Evolutionary conservation across 768 basidiomycete genomes (phyloP), one percentile per base, ranked within the genome.

Genomic region (Xerocomellus intermedius): DNA sequence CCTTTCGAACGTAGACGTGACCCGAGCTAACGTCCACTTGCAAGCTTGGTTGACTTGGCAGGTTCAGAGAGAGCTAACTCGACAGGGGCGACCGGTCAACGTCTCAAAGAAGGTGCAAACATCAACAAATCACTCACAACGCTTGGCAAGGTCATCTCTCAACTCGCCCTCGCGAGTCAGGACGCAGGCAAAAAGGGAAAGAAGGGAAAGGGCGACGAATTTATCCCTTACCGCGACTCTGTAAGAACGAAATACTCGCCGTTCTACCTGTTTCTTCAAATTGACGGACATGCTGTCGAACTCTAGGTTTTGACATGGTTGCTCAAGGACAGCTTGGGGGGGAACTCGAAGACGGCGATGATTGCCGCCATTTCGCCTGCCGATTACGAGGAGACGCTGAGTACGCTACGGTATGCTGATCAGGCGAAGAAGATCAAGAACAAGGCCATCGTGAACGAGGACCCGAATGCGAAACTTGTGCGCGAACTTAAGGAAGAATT

Each of bases 401-500:
- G 93, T 73, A 98, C 96, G 2, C 77, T 99, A 55, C 89, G 97
- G 6, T 98, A 99, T 73, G 97, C 97, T 63, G 94, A 97, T 79
- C 93, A 93, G 70, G 95, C 96, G 33, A 99, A 99, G 87, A 96
- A 96, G 86, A 99, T 99, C 75, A 98, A 95, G 86, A 99, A 98
- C 75, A 96, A 98, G 77, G 96, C 97, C 16, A 85, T 98, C 55
- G 91, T 99, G 61, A 99, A 99, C 75, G 97, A 99, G 76, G 97
- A 99, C 81, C 97, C 97, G 32, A 99, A 98, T 65, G 96, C 96
- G 68, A 98, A 94, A 77, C 88, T 99, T 54, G 95, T 99, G 54
- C 87, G 95, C 45, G 96, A 98, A 74, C 89, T 99, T 71, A 99
- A 98, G 74, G 97, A 98, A 77, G 97, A 99, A 74, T 78, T 99